Evolutionary conservation across 352 stramenopile genomes (phyloP).

Genomic region (Phytopythium aichiense): DNA sequence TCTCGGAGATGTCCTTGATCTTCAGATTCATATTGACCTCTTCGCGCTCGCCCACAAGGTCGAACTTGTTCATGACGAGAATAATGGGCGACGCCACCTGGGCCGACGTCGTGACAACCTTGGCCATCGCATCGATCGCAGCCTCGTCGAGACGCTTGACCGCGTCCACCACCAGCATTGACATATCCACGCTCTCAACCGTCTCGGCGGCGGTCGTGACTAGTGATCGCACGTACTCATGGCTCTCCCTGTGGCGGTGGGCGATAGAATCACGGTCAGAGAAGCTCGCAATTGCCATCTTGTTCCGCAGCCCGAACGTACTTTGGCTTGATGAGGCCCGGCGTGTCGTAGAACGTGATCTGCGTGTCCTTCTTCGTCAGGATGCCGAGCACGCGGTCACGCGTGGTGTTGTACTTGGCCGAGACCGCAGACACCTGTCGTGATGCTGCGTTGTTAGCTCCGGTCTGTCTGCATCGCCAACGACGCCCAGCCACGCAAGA

Average conservation of each 20-base stretch:
- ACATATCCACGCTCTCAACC: slow-evolving; percentile 78
- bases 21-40: slow-evolving; percentile 55
- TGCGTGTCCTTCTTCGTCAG: slow-evolving; percentile 70
- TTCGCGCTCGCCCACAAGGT: slow-evolving; percentile 55
- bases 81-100: slow-evolving; percentile 73
- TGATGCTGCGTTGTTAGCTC: neutral
- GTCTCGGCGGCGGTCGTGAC: slow-evolving; percentile 77
- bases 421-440: slow-evolving; percentile 74
- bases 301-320: slow-evolving; percentile 9
- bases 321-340: slow-evolving; percentile 85
- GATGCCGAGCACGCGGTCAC: slow-evolving; percentile 74
- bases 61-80: slow-evolving; percentile 87
- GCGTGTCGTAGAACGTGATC: slow-evolving; percentile 85
- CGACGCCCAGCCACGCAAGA: neutral
- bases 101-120: slow-evolving; percentile 75
- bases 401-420: slow-evolving; percentile 87
- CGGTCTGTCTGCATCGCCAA: neutral
- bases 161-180: slow-evolving; percentile 80
- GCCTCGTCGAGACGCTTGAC: slow-evolving; percentile 80
- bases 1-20: slow-evolving; percentile 73
- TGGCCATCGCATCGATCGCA: slow-evolving; percentile 71
- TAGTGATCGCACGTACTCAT: slow-evolving; percentile 78
- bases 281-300: neutral
- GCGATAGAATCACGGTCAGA: slow-evolving; percentile 3
- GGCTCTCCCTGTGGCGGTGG: slow-evolving; percentile 40